Evolutionary conservation across 768 basidiomycete genomes (phyloP).

Genomic region (Kwoniella europaea): DNA sequence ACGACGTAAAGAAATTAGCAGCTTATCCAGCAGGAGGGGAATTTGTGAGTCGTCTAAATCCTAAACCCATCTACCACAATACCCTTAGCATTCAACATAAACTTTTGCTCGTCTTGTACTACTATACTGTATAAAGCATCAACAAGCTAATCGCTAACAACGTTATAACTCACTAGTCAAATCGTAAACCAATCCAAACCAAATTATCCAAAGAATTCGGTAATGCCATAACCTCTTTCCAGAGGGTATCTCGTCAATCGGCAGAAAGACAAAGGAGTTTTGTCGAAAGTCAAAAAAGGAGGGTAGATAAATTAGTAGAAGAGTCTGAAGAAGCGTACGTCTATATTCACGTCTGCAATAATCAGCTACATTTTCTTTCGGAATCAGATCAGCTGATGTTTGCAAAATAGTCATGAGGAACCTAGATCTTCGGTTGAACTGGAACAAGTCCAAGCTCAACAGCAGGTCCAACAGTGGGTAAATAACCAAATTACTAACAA

Average conservation of each 20-base stretch:
- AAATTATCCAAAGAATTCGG: slow-evolving; percentile 95
- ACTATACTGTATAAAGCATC: too few relatives aligned
- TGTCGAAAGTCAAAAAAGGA: slow-evolving; percentile 82
- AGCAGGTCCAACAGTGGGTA: slow-evolving; percentile 52
- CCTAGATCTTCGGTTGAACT: slow-evolving; percentile 50
- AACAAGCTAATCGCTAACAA: too few relatives aligned
- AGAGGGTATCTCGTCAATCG: slow-evolving; percentile 85
- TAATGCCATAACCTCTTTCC: slow-evolving; percentile 85
- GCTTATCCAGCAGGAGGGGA: slow-evolving; percentile 62
- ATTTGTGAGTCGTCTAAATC: slow-evolving; percentile 20
- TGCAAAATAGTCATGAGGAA: slow-evolving; percentile 27
- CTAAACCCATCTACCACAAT: too few relatives aligned
- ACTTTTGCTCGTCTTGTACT: too few relatives aligned
- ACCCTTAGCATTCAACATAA: too few relatives aligned
- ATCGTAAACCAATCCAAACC: slow-evolving; percentile 65
- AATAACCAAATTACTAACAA: neutral
- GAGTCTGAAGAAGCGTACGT: slow-evolving; percentile 36
- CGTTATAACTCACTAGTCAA: slow-evolving; percentile 15
- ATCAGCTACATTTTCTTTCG: neutral
- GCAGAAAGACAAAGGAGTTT: slow-evolving; percentile 87
- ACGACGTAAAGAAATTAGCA: slow-evolving; percentile 88
- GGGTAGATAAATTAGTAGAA: slow-evolving; percentile 73
- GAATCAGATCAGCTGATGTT: neutral
- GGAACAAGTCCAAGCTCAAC: slow-evolving; percentile 51
- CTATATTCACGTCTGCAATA: neutral